Base-by-base conservation (phyloP, 805 yeast genomes). In the Jamesozyma piceae region DNA sequence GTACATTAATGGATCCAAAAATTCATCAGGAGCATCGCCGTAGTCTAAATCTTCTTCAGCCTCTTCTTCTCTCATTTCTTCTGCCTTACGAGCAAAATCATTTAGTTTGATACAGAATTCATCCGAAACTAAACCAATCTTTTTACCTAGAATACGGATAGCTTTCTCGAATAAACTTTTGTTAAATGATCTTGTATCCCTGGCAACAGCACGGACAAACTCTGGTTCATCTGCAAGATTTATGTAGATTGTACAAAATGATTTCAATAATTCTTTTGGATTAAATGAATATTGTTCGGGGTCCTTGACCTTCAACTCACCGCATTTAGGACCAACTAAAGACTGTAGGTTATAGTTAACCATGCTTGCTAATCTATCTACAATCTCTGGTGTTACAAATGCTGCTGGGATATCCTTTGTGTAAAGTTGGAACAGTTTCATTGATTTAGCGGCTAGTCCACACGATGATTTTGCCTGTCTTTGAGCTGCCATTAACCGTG, bases 21-120 rank as follows among this genome's bases (percentile, higher is more conserved):
- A 92, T 61, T 92, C 97, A 59, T 92, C 98, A 0, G 99, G 99
- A 15, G 85, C 75, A 41, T 92, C 98, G 21, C 95, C 97, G 51
- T 86, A 71, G 58, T 87, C 96, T 48, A 77, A 57, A 49, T 90
- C 97, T 57, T 86, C 95, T 48, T 78, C 84, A 51, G 82, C 94
- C 46, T 83, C 90, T 13, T 67, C 67, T 26, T 69, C 52, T 54
- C 77, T 74, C 39, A 77, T 74, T 32, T 62, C 57, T 47, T 82
- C 82, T 0, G 94, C 95, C n/a, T 64, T 64, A 27, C 72, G 65
- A 0, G 80, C 83, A 61, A 92, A 87, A 13, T 63, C 58, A 20
- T 60, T 53, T 41, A 86, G 68, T 35, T 63, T 60, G 2, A 64
- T 61, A 38, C 87, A 72, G 40, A 77, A 76, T 8, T 68, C 71